Evolutionary conservation across 805 yeast species (phyloP), one percentile per base, ranked within the genome.

Genomic region (Middelhovenomyces tepae): DNA sequence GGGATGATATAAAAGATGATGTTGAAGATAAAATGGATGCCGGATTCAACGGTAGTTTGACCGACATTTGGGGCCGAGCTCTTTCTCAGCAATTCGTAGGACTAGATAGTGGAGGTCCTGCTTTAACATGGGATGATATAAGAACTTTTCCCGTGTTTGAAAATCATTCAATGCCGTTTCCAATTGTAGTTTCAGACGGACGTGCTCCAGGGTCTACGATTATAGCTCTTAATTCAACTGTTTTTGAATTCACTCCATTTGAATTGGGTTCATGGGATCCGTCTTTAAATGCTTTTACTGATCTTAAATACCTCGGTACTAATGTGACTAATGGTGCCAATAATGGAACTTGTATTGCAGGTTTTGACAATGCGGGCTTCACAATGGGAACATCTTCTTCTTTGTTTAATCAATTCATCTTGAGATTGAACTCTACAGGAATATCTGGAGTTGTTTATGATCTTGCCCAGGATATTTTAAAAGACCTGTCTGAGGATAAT

Each of bases 201-300:
- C 35, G 61, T 67, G 31, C 56, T 5, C 53, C 53, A 20, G 73
- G 73, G 17, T 65, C 79, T 3, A 31, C 40, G 4, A 65, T 79
- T 31, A 59, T 80, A 31, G 65, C 69, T 39, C 51, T 57, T 20
- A 85, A 83, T 60, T 76, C 93, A 6, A 82, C 94, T 1, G 68
- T 57, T 16, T 58, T 56, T 34, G 68, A 63, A 44, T 30, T 61
- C 43, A 69, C 67, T 31, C 87, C 93, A 9, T 77, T 62, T 46
- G 82, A 78, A 51, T 57, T 85, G 49, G 95, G 95, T 9, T 76
- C 93, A 4, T 85, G 94, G 94, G 95, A 86, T 51, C 80, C 84
- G 9, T 62, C 78, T 1, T 57, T 82, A 35, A 63, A 68, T 35
- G 60, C 78, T 2, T 85, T 86, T 55, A 64, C 76, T 8, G 77